These are phyloP conservation scores for Beauveria pseudobassiana DNA, from an alignment of 2,329 filamentous ascomycete genomes.

Conservation along the genomic window DNA sequence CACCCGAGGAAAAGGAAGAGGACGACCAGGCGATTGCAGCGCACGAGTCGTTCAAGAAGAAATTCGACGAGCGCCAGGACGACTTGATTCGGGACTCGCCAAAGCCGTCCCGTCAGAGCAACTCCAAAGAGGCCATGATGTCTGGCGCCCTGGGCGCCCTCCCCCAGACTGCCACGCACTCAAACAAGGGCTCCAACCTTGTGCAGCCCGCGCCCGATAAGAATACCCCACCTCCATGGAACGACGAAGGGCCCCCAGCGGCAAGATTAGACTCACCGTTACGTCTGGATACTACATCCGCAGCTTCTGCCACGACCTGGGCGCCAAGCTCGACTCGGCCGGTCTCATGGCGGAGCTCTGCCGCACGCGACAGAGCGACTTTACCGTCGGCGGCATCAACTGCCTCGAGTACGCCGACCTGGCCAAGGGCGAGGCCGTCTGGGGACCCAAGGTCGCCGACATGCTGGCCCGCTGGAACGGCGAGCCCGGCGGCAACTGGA, in stretches of 20 bases:
- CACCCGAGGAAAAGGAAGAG: slow-evolving; percentile 46
- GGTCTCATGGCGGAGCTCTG: slow-evolving; percentile 81
- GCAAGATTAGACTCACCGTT: slow-evolving; percentile 84
- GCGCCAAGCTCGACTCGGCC: slow-evolving; percentile 70
- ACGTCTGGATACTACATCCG: slow-evolving; percentile 96
- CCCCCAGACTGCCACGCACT: slow-evolving; percentile 32
- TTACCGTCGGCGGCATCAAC: slow-evolving; percentile 60
- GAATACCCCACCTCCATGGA: slow-evolving; percentile 48
- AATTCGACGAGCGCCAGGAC: slow-evolving; percentile 51
- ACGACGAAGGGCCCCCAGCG: slow-evolving; percentile 62
- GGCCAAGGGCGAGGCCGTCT: slow-evolving; percentile 67
- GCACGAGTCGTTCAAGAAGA: slow-evolving; percentile 50
- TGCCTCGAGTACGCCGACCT: slow-evolving; percentile 75
- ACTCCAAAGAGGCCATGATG: slow-evolving; percentile 40
- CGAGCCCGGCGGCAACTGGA: slow-evolving; percentile 22
- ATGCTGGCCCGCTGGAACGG: slow-evolving; percentile 39
- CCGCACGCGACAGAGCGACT: slow-evolving; percentile 75
- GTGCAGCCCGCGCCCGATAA: slow-evolving; percentile 40
- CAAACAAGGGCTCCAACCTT: slow-evolving; percentile 42
- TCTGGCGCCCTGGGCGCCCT: slow-evolving; percentile 48
- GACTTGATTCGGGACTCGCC: slow-evolving; percentile 46
- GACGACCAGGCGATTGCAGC: slow-evolving; percentile 48
- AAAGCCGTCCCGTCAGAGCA: neutral
- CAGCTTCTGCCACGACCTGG: slow-evolving; percentile 87
- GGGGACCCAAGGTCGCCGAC: slow-evolving; percentile 63